Percentiles rank a stretch among this genome's conserved stretches.
phyloP scores from a whole-genome alignment of 2,329 filamentous ascomycete species.

The Botrytis fabae region DNA sequence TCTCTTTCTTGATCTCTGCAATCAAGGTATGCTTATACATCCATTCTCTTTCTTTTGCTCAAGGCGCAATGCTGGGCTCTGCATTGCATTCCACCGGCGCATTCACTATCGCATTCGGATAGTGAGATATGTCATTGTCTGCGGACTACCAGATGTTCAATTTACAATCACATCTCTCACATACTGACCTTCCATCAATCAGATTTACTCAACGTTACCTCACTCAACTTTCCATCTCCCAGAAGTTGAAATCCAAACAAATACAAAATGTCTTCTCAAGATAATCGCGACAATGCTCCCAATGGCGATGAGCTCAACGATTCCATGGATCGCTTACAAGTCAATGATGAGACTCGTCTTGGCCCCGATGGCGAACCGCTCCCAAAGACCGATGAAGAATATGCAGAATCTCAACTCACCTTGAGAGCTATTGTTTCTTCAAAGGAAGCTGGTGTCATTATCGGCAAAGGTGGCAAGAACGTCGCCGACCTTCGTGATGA shows the following conservation, averaged over 20 bases:
- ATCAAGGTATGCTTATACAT: conserved; percentile 20
- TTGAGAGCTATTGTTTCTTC: conserved; percentile 97
- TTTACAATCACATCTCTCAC: not conserved
- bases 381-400: conserved; percentile 96
- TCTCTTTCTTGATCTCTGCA: conserved; percentile 12
- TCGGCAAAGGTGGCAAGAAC: conserved; percentile 98
- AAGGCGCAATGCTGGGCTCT: not conserved
- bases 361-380: conserved; percentile 74
- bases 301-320: conserved; percentile 56
- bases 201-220: not conserved
- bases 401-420: conserved; percentile 87
- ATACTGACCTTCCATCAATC: conserved; percentile 4
- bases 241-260: conserved; percentile 14
- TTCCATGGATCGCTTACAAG: conserved; percentile 63
- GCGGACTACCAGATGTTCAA: not conserved
- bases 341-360: conserved; percentile 62
- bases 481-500: conserved; percentile 96
- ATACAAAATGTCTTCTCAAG: conserved; percentile 39
- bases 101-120: conserved; percentile 18
- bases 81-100: conserved; percentile 15
- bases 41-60: not conserved
- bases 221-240: conserved; percentile 10
- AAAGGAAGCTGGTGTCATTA: conserved; percentile 98
- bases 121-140: conserved; percentile 17
- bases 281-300: conserved; percentile 36